Conservation (phyloP, 257 asterid genomes). For the Solanum arcanum region DNA sequence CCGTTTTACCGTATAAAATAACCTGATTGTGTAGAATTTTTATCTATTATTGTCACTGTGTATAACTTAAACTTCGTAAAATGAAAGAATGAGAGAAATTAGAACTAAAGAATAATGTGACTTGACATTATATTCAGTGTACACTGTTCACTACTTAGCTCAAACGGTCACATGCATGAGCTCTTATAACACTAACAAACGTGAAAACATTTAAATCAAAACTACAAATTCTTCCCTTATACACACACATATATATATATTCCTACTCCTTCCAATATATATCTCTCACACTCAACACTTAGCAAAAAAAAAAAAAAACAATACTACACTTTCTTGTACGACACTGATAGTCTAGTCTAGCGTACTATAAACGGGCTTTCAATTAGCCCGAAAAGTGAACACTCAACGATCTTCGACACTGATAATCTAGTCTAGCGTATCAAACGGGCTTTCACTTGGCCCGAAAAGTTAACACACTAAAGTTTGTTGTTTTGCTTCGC, state of each 20-base stretch:
- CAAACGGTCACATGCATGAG: neutral
- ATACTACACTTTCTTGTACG: neutral
- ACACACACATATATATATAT: conserved; percentile 7
- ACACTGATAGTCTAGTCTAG: neutral
- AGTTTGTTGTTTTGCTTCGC: too few species aligned
- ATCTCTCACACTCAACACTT: conserved; percentile 5
- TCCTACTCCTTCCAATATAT: conserved; percentile 32
- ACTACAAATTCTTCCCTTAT: conserved; percentile 17
- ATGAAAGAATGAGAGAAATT: neutral
- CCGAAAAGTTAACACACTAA: neutral
- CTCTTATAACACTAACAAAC: conserved; percentile 24
- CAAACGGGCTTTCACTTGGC: neutral
- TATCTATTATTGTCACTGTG: neutral
- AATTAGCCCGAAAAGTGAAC: neutral
- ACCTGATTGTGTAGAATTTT: neutral
- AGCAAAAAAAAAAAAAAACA: neutral
- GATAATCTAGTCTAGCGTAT: neutral
- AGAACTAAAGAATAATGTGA: neutral
- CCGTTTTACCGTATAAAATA: neutral
- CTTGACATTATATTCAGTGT: neutral
- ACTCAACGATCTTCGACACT: neutral
- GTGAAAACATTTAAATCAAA: conserved; percentile 65
- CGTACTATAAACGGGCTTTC: neutral
- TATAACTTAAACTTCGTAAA: neutral
- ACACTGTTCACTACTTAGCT: neutral